phyloP scores from a whole-genome alignment of 257 asterid genomes.

The Lycium barbarum region DNA sequence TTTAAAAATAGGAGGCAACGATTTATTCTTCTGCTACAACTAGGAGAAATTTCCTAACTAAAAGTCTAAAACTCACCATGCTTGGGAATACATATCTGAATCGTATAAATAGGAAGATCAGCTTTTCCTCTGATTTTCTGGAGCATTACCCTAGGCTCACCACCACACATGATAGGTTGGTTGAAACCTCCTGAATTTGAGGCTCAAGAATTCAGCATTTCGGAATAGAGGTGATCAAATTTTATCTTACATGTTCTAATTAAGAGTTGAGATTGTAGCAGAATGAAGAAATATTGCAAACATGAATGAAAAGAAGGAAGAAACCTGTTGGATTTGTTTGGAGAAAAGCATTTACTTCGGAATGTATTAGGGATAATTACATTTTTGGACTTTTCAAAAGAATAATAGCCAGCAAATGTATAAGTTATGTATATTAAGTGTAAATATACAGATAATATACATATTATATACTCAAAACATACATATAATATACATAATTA shows the following conservation, averaged over 20 bases:
- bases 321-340: background rate
- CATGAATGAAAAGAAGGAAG: background rate
- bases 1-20: background rate
- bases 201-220: conserved; percentile 22
- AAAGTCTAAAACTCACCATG: conserved; percentile 54
- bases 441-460: too few relatives aligned
- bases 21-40: background rate
- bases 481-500: too few relatives aligned
- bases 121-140: conserved; percentile 77
- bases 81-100: conserved; percentile 87
- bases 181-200: conserved; percentile 75
- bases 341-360: background rate
- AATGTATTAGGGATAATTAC: background rate
- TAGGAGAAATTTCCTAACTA: background rate
- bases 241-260: background rate
- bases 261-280: background rate
- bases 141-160: conserved; percentile 91
- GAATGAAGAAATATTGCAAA: background rate
- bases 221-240: background rate
- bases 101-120: conserved; percentile 72
- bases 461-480: too few relatives aligned
- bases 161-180: conserved; percentile 96
- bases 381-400: too few relatives aligned
- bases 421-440: too few relatives aligned
- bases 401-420: too few relatives aligned